Evolutionary conservation across 495 filamentous ascomycete species (phyloP).

Genomic region (Thermochaetoides thermophila): DNA sequence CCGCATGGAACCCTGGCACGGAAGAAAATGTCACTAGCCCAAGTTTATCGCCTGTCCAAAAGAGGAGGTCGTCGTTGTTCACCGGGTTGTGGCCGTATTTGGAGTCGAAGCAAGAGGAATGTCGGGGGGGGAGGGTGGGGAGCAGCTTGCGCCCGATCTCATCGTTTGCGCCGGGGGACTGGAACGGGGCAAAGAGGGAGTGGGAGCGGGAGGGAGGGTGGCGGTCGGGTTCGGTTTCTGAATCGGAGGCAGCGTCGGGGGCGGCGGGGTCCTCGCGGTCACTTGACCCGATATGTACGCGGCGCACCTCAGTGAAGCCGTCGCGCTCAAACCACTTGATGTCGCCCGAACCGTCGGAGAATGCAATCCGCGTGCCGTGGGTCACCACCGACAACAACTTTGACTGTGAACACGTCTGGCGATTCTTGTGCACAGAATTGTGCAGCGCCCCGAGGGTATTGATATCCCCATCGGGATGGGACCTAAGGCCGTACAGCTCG

Average conservation of each 20-base stretch:
- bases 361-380: slow-evolving; percentile 74
- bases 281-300: slow-evolving; percentile 10
- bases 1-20: slow-evolving; percentile 28
- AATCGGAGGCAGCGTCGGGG: too few relatives aligned
- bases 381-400: slow-evolving; percentile 73
- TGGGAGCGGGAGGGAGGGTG: too few relatives aligned
- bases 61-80: slow-evolving; percentile 49
- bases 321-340: slow-evolving; percentile 90
- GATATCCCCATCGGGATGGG: slow-evolving; percentile 8
- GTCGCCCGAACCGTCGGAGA: slow-evolving; percentile 69
- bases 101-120: background rate
- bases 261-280: too few relatives aligned
- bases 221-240: too few relatives aligned
- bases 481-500: slow-evolving; percentile 62
- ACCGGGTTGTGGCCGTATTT: slow-evolving; percentile 13
- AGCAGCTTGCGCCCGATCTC: slow-evolving; percentile 55
- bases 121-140: slow-evolving; percentile 31
- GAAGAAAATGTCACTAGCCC: slow-evolving; percentile 52
- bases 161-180: slow-evolving; percentile 40
- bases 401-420: slow-evolving; percentile 64
- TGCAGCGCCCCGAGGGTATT: slow-evolving; percentile 22
- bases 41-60: slow-evolving; percentile 73
- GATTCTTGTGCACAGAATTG: slow-evolving; percentile 46
- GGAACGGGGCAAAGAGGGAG: slow-evolving; percentile 32
- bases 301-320: slow-evolving; percentile 64